Evolutionary conservation across 306 rosid species (phyloP).

Genomic region (Lathyrus tuberosus): DNA sequence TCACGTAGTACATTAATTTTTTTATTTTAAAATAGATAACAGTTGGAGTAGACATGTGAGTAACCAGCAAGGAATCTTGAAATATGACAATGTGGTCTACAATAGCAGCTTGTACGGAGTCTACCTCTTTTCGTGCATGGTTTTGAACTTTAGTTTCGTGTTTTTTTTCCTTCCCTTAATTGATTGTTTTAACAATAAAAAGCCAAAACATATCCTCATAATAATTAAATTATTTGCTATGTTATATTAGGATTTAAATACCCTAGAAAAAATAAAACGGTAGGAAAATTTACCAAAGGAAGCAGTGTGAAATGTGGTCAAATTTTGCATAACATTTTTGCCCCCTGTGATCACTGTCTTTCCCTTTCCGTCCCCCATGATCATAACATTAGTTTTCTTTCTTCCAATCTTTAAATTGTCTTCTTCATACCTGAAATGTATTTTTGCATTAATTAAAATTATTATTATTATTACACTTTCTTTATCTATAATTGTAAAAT

Average conservation of each 20-base stretch:
- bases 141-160: constrained; percentile 7
- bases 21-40: too few relatives aligned
- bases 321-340: constrained; percentile 37
- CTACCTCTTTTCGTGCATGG: constrained; percentile 32
- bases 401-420: constrained; percentile 79
- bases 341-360: constrained; percentile 70
- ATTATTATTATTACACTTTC: background rate
- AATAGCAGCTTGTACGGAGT: constrained; percentile 4
- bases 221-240: background rate
- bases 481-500: background rate
- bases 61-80: constrained; percentile 5
- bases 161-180: background rate
- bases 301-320: constrained; percentile 96
- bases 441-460: background rate
- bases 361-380: constrained; percentile 89
- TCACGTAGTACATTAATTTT: too few relatives aligned
- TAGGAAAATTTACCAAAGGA: constrained; percentile 63
- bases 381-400: constrained; percentile 81
- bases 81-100: constrained; percentile 1
- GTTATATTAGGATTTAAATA: background rate
- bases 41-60: background rate
- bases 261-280: background rate
- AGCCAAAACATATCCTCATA: background rate
- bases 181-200: background rate
- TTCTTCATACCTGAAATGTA: constrained; percentile 73